Evolutionary conservation across 768 basidiomycete species (phyloP).

Genomic region (Fistulinella prunicolor): DNA sequence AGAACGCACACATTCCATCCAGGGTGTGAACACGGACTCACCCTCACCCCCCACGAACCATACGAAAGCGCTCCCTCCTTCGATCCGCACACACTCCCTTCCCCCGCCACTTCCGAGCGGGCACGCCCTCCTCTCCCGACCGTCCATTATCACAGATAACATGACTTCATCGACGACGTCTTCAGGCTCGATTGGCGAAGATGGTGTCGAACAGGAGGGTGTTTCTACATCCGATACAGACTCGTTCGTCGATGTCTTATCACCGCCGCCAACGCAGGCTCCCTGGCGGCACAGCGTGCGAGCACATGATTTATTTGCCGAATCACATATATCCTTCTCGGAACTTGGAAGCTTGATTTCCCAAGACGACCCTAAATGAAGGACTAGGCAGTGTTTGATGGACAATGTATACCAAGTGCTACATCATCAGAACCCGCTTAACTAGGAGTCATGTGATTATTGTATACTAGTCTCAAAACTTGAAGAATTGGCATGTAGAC

Average conservation of each 20-base stretch:
- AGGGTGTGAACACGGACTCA: no score
- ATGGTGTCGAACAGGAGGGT: not conserved
- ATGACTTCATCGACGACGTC: not conserved
- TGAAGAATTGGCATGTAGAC: no score
- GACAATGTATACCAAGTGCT: not conserved
- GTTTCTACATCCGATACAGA: conserved; percentile 6
- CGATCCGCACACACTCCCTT: conserved; percentile 6
- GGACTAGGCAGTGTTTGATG: not conserved
- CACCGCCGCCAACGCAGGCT: conserved; percentile 11
- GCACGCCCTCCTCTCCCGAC: conserved; percentile 1
- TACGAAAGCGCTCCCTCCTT: not conserved
- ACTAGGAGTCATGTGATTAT: not conserved
- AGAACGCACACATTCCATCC: no score
- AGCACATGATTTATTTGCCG: conserved; percentile 24
- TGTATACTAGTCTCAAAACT: no score
- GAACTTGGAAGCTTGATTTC: conserved; percentile 26
- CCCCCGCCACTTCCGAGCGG: conserved; percentile 6
- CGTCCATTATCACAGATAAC: not conserved
- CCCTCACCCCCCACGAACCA: not conserved
- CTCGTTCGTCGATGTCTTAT: conserved; percentile 19
- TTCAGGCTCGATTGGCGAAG: not conserved
- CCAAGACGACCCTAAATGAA: not conserved
- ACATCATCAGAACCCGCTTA: no score
- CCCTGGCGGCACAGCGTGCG: conserved; percentile 19
- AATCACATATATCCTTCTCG: conserved; percentile 26